These are phyloP conservation scores for Blastobotrys buckinghamii DNA, from an alignment of 1,139 yeast genomes.

Conservation along the genomic window DNA sequence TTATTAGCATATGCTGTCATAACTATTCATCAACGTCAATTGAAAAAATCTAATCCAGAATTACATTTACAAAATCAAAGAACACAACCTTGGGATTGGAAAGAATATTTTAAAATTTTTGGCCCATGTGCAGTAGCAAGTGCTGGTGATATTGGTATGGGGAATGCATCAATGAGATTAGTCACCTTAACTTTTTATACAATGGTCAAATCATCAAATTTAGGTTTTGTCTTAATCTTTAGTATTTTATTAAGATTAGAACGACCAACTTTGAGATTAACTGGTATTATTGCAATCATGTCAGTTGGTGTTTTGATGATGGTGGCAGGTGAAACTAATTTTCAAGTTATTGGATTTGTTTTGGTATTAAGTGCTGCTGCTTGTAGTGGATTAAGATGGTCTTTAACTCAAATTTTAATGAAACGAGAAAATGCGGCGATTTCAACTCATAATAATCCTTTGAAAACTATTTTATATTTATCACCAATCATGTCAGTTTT, in stretches of 20 bases:
- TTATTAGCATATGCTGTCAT: conserved; percentile 19
- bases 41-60: conserved; percentile 9
- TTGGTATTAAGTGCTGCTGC: conserved; percentile 73
- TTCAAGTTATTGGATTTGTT: conserved; percentile 50
- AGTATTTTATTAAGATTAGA: conserved; percentile 79
- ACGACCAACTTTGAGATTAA: conserved; percentile 56
- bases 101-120: conserved; percentile 41
- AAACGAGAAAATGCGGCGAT: conserved; percentile 36
- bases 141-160: conserved; percentile 90
- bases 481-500: conserved; percentile 77
- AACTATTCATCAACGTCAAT: conserved; percentile 9
- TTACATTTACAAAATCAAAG: background rate
- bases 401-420: conserved; percentile 77
- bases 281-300: conserved; percentile 70
- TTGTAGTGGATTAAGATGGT: conserved; percentile 91
- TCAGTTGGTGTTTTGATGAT: conserved; percentile 77
- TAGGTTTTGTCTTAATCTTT: conserved; percentile 82
- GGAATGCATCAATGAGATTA: conserved; percentile 73
- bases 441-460: conserved; percentile 47
- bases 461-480: conserved; percentile 73
- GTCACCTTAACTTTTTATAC: conserved; percentile 83
- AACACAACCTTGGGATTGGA: conserved; percentile 9
- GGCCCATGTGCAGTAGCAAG: conserved; percentile 84
- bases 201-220: conserved; percentile 82
- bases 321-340: conserved; percentile 54